Evolutionary conservation across 352 stramenopile genomes (phyloP).

Genomic region (Phytophthora sp.): DNA sequence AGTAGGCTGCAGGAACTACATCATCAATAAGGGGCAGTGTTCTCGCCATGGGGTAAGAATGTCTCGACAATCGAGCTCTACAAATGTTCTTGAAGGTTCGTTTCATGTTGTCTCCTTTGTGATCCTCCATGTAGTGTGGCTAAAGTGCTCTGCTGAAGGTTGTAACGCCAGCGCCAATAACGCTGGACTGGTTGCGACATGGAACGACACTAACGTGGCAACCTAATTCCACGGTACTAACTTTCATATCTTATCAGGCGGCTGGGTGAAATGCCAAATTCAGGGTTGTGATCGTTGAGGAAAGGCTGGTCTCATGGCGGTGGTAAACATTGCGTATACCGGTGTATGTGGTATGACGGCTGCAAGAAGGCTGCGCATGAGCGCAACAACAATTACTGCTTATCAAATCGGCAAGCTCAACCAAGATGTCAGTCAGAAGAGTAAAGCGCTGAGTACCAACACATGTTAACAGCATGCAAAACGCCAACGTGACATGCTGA

Average conservation of each 20-base stretch:
- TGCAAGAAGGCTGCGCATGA: constrained; percentile 50
- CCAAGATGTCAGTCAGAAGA: neutral
- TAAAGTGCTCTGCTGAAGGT: constrained; percentile 41
- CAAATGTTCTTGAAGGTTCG: constrained; percentile 7
- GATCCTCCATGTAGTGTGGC: constrained; percentile 31
- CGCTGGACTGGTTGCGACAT: constrained; percentile 44
- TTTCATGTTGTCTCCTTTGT: too few species aligned
- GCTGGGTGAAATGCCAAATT: constrained; percentile 47
- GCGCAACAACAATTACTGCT: constrained; percentile 50
- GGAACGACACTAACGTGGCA: constrained; percentile 35
- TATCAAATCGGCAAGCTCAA: constrained; percentile 32
- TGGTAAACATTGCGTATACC: constrained; percentile 48
- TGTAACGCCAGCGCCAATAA: constrained; percentile 52
- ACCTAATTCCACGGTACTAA: too few species aligned
- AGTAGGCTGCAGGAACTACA: constrained; percentile 56
- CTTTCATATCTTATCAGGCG: too few species aligned
- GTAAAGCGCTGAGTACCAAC: too few species aligned
- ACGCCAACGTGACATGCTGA: constrained; percentile 23
- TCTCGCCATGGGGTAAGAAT: constrained; percentile 49
- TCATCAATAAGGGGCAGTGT: constrained; percentile 52
- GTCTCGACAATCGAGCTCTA: constrained; percentile 18
- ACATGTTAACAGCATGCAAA: neutral
- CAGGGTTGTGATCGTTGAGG: constrained; percentile 43
- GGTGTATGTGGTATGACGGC: constrained; percentile 26
- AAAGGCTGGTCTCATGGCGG: constrained; percentile 52